These are phyloP conservation scores for Aschersonia sp. DNA, from an alignment of 2,329 filamentous ascomycete genomes.

Conservation along the genomic window DNA sequence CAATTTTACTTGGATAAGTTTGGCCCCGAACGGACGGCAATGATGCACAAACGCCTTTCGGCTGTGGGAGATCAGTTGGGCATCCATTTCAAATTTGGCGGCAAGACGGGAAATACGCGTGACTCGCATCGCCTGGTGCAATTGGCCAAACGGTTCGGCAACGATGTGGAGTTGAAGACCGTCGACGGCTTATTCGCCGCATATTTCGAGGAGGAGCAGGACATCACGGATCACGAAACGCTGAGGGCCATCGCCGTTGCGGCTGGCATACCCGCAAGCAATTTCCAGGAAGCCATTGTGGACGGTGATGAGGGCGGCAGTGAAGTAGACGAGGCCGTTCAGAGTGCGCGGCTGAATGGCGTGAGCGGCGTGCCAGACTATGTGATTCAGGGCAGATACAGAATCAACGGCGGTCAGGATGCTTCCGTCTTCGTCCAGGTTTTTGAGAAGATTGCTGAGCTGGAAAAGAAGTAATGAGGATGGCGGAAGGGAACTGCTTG, in stretches of 20 bases:
- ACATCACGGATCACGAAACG: slow-evolving; percentile 25
- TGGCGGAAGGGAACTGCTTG: no score
- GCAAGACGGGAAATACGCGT: slow-evolving; percentile 26
- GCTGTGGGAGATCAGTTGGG: slow-evolving; percentile 18
- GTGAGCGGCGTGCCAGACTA: slow-evolving; percentile 60
- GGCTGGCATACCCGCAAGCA: slow-evolving; percentile 30
- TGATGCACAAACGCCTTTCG: slow-evolving; percentile 15
- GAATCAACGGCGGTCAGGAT: slow-evolving; percentile 56
- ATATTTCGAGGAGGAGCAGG: slow-evolving; percentile 27
- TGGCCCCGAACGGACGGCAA: slow-evolving; percentile 42
- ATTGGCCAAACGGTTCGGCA: slow-evolving; percentile 31
- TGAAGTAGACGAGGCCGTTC: slow-evolving; percentile 17
- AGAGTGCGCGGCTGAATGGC: slow-evolving; percentile 13
- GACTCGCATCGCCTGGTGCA: slow-evolving; percentile 33
- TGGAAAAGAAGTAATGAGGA: slow-evolving; percentile 6
- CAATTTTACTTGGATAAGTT: slow-evolving; percentile 32
- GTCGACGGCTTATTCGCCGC: slow-evolving; percentile 26
- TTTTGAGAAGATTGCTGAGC: slow-evolving; percentile 42
- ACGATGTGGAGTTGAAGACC: slow-evolving; percentile 40
- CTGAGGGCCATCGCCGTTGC: slow-evolving; percentile 18
- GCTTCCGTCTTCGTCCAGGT: slow-evolving; percentile 47
- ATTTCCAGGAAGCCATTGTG: slow-evolving; percentile 21
- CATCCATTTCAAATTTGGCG: slow-evolving; percentile 36
- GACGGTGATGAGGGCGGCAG: slow-evolving; percentile 32
- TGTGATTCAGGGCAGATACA: slow-evolving; percentile 51